phyloP scores from a whole-genome alignment of 2,329 filamentous ascomycete species.

The Calonectria multiphialidica region DNA sequence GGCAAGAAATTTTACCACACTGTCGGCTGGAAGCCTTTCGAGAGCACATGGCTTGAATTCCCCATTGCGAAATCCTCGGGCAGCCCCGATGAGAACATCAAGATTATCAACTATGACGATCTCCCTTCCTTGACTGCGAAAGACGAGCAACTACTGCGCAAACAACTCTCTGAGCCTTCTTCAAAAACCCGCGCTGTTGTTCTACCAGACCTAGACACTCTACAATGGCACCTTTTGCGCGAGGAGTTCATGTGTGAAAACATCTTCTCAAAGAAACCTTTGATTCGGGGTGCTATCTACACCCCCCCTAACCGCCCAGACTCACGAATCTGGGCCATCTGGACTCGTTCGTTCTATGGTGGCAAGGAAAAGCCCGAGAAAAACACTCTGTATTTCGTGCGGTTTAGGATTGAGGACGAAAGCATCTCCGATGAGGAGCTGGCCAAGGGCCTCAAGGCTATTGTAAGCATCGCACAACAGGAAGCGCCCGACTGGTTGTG shows the following conservation, averaged over 20 bases:
- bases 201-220: constrained; percentile 46
- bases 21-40: constrained; percentile 81
- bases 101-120: constrained; percentile 68
- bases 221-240: constrained; percentile 75
- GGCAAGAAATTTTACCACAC: constrained; percentile 85
- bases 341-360: constrained; percentile 75
- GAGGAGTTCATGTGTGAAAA: constrained; percentile 82
- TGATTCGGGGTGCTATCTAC: constrained; percentile 78
- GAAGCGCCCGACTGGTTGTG: constrained; percentile 81
- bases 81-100: constrained; percentile 41
- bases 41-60: constrained; percentile 79
- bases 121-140: constrained; percentile 71
- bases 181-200: constrained; percentile 49
- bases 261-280: constrained; percentile 68
- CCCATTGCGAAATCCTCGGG: constrained; percentile 46
- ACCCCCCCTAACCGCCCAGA: constrained; percentile 58
- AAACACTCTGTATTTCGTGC: constrained; percentile 78
- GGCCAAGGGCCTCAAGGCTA: constrained; percentile 66
- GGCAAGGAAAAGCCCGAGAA: constrained; percentile 64
- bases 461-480: constrained; percentile 75
- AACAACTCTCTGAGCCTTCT: constrained; percentile 56
- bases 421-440: constrained; percentile 56
- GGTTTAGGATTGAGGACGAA: constrained; percentile 74
- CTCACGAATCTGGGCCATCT: constrained; percentile 79
- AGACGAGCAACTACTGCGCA: constrained; percentile 73